Conservation (phyloP, 1,139 yeast species). For the Meyerozyma sp. region DNA sequence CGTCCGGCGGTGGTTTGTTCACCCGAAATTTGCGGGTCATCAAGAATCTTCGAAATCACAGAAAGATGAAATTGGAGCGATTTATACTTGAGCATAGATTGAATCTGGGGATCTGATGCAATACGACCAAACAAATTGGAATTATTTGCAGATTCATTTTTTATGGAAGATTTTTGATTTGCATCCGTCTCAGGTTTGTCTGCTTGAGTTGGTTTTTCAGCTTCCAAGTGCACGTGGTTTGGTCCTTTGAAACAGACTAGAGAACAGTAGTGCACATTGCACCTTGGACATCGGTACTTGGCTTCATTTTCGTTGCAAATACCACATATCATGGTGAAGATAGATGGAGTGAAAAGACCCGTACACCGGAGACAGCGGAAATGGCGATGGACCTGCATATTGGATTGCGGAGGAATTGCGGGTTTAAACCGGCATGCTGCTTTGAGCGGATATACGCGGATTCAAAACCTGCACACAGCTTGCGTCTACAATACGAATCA, state of each 20-base stretch:
- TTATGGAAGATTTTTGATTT: neutral
- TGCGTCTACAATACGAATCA: neutral
- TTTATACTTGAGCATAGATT: constrained; percentile 39
- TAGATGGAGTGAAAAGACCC: neutral
- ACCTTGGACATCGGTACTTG: constrained; percentile 11
- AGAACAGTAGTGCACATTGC: constrained; percentile 41
- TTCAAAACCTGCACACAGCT: neutral
- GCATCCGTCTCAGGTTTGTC: constrained; percentile 1
- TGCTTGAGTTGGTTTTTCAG: constrained; percentile 1
- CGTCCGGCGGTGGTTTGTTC: constrained; percentile 45
- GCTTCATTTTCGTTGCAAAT: constrained; percentile 7
- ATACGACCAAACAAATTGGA: constrained; percentile 14
- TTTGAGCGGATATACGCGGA: no score
- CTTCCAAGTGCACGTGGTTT: constrained; percentile 29
- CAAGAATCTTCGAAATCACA: constrained; percentile 40
- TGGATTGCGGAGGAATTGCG: no score
- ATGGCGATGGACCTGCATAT: neutral
- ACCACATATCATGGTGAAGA: constrained; percentile 9
- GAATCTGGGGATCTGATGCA: constrained; percentile 33
- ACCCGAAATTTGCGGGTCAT: constrained; percentile 41
- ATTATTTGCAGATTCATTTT: constrained; percentile 6
- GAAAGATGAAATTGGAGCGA: constrained; percentile 49
- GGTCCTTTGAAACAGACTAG: constrained; percentile 51
- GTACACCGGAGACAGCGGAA: neutral
- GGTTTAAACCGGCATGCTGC: neutral